Evolutionary conservation across 2,329 filamentous ascomycete species (phyloP), one percentile per base, ranked within the genome.

Genomic region (Trichoderma semiorbis): DNA sequence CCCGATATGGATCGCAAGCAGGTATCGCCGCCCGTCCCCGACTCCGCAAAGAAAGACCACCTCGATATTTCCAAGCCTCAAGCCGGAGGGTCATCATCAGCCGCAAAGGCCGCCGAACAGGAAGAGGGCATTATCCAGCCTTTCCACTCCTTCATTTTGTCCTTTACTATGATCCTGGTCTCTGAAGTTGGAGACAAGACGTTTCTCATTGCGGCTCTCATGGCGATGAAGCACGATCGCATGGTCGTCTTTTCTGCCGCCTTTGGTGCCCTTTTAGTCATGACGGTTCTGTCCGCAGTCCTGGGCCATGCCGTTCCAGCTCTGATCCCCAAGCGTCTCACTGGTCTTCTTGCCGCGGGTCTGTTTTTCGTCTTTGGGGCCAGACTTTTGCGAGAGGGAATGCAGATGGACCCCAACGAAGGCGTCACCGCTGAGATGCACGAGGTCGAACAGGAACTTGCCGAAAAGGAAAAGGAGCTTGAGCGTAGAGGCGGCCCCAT

Each of bases 151-250:
- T 97, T 96, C 78, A 79, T 97, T 14, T 90, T 98, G 36, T 97
- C 96, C 18, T 90, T 98, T 73, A 95, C 95, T 72, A 99, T 98
- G 96, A 99, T 99, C 77, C 85, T 98, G 74, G 92, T 98, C 77
- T 98, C 95, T 61, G 96, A 99, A 81, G 90, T 99, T 77, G 96
- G 96, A 74, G 96, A 99, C 88, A 99, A 99, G 84, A 99, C 96
- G 0, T 99, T 99, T 85, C 87, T 99, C 57, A 94, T 99, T 26
- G 96, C 96, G 7, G 95, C 95, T 8, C 89, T 99, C 21, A 99
- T 99, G 96, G 96, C 96, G 14, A 99, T 99, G 96, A 96, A 97
- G 80, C 95, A 99, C 78, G 92, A 96, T 74, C 92, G 96, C 67
- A 85, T 97, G 74, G 88, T 98, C 14, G 96, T 99, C 73, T 99